These are phyloP conservation scores for Ehretia macrophylla DNA, from an alignment of 257 asterid genomes.

Conservation along the genomic window DNA sequence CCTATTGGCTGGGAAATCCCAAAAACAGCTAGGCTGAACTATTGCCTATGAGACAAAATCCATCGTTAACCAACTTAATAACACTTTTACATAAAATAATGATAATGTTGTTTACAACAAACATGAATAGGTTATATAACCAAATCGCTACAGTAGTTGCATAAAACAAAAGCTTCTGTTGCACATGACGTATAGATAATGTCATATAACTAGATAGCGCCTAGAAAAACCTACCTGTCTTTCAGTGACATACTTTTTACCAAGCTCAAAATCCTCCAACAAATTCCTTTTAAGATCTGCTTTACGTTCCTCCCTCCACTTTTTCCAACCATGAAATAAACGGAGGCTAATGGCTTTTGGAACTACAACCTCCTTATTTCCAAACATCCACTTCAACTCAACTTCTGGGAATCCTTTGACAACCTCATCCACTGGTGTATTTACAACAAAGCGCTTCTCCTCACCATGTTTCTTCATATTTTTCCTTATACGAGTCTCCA, in stretches of 20 bases:
- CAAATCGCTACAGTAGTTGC: background rate
- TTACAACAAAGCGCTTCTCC: conserved; percentile 64
- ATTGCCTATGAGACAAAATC: no score
- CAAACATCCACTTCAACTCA: conserved; percentile 95
- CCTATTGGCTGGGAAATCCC: no score
- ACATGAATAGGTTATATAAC: no score
- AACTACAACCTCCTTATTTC: conserved; percentile 62
- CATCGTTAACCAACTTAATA: no score
- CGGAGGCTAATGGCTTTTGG: conserved; percentile 69
- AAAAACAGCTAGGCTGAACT: no score
- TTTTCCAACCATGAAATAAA: conserved; percentile 84
- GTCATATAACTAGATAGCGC: background rate
- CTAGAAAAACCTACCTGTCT: conserved; percentile 65
- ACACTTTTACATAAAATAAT: no score
- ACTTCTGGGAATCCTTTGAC: conserved; percentile 85
- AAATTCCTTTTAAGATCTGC: conserved; percentile 54
- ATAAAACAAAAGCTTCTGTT: background rate
- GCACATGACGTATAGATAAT: no score
- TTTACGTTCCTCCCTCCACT: conserved; percentile 85
- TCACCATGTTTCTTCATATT: conserved; percentile 66
- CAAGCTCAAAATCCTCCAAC: conserved; percentile 67
- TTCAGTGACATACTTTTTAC: conserved; percentile 79
- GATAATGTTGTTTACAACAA: no score
- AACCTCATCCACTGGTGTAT: conserved; percentile 77
- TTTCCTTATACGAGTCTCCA: conserved; percentile 61